phyloP scores from a whole-genome alignment of 2,329 filamentous ascomycete species.

The Alternaria brassicae region DNA sequence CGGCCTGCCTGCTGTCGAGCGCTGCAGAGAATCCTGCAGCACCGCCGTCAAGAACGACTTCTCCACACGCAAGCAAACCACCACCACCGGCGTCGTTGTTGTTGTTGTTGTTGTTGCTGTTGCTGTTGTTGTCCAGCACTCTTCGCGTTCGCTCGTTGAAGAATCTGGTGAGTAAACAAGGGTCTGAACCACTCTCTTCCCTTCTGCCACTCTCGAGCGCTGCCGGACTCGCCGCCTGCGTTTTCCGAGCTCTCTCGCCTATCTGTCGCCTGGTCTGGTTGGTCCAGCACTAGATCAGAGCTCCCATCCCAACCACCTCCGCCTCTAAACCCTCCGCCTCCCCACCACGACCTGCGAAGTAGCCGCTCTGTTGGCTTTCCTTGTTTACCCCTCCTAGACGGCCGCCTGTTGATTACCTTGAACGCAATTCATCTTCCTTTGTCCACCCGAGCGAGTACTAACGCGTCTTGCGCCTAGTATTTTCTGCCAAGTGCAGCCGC shows the following conservation, averaged over 20 bases:
- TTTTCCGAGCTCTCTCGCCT: slow-evolving; percentile 49
- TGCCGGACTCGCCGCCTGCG: slow-evolving; percentile 27
- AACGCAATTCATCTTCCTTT: slow-evolving; percentile 13
- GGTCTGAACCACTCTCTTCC: neutral
- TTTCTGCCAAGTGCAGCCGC: slow-evolving; percentile 34
- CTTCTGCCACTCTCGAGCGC: slow-evolving; percentile 8
- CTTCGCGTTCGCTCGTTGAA: slow-evolving; percentile 34
- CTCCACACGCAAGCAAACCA: slow-evolving; percentile 29
- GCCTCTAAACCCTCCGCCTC: slow-evolving; percentile 49
- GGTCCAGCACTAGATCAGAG: slow-evolving; percentile 48
- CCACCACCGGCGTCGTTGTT: slow-evolving; percentile 24
- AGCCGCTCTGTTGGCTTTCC: slow-evolving; percentile 32
- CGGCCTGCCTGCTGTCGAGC: slow-evolving; percentile 49
- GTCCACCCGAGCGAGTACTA: slow-evolving; percentile 27
- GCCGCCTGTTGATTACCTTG: slow-evolving; percentile 21
- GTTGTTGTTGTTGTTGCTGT: no score
- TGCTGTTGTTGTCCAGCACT: slow-evolving; percentile 11
- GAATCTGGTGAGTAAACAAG: slow-evolving; percentile 30
- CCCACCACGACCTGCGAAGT: slow-evolving; percentile 41
- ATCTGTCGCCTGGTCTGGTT: slow-evolving; percentile 44
- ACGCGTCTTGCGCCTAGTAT: slow-evolving; percentile 37
- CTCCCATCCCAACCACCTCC: slow-evolving; percentile 53
- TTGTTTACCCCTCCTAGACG: slow-evolving; percentile 33
- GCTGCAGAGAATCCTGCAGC: slow-evolving; percentile 50
- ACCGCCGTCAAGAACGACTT: slow-evolving; percentile 46